phyloP scores from a whole-genome alignment of 345 rosid genomes.

The Nasturtium officinale region DNA sequence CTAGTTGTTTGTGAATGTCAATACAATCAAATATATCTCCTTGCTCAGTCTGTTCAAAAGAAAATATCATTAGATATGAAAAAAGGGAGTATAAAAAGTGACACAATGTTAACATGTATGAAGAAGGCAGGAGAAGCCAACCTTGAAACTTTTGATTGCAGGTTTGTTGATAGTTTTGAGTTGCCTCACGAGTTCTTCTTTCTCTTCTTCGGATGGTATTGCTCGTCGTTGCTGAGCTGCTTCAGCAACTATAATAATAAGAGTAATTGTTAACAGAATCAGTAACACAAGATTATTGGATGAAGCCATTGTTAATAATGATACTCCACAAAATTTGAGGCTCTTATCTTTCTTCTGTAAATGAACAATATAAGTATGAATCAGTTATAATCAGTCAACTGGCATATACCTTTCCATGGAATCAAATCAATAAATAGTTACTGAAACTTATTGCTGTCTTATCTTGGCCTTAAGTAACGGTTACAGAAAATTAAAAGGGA shows the following conservation, averaged over 20 bases:
- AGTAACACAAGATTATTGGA: neutral
- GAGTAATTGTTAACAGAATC: neutral
- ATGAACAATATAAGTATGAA: slow-evolving; percentile 6
- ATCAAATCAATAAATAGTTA: neutral
- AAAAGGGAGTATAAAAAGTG: too few relatives aligned
- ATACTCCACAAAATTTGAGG: neutral
- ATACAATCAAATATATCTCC: slow-evolving; percentile 46
- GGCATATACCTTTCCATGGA: neutral
- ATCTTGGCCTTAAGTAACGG: neutral
- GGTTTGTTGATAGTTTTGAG: slow-evolving; percentile 45
- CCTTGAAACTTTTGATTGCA: slow-evolving; percentile 42
- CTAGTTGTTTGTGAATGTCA: slow-evolving; percentile 45
- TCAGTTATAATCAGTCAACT: neutral
- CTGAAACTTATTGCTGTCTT: neutral
- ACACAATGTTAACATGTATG: neutral
- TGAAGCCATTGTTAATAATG: neutral
- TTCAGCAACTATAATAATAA: slow-evolving; percentile 6
- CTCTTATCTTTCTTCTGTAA: neutral
- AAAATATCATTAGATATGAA: too few relatives aligned
- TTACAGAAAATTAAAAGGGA: neutral
- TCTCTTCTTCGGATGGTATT: slow-evolving; percentile 29
- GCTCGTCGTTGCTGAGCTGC: neutral
- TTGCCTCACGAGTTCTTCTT: slow-evolving; percentile 34
- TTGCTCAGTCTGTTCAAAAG: slow-evolving; percentile 34
- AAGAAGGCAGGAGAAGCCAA: neutral